Base-by-base conservation (phyloP, 768 basidiomycete genomes). In the Psilocybe subaeruginosa region DNA sequence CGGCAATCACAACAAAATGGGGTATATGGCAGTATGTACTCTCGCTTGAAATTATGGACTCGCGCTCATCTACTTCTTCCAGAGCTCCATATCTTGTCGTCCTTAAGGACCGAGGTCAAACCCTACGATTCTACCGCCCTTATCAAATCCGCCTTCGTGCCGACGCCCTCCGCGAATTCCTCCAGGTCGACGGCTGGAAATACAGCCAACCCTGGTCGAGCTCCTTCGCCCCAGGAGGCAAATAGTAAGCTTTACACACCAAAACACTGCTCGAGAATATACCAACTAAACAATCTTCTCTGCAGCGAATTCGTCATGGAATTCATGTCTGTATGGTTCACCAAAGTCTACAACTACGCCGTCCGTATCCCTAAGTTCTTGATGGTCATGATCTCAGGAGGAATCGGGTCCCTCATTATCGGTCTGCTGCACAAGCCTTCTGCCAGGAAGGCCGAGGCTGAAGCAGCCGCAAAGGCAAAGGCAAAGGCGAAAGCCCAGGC, bases 1-100 rank as follows among this genome's bases (percentile, higher is more conserved):
- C 92, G 3, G 75, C 80, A 56, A 73, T 95, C 59, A 95, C 93
- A 59, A 93, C 93, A 2, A 90, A 90, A 69, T 97, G 95, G 95
- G 78, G 72, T 37, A 73, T 96, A 51, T 95, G 93, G 92, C 83
- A 85, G 95, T 95, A 71, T 61, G 87, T 82, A 29, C 65, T 49
- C 55, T 56, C 27, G n/a, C 45, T 35, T 35, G 16, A 41, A n/a
- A 27, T 47, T 8, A 14, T 19, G 59, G 4, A 59, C 19, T 14
- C 54, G 33, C 55, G 30, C 17, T 37, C 17, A n/a, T 39, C 9
- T 39, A 17, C 30, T 17, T 17, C 27, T 39, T 16, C 41, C 41
- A 95, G 94, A 66, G 92, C 91, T 3, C 95, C 95, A 0, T 83
- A 83, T 60, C 73, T 95, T 29, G 86, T 95, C 30, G 75, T 95